Base-by-base conservation (phyloP, 73 alveolate species). In the Tetrahymena elliotti region DNA sequence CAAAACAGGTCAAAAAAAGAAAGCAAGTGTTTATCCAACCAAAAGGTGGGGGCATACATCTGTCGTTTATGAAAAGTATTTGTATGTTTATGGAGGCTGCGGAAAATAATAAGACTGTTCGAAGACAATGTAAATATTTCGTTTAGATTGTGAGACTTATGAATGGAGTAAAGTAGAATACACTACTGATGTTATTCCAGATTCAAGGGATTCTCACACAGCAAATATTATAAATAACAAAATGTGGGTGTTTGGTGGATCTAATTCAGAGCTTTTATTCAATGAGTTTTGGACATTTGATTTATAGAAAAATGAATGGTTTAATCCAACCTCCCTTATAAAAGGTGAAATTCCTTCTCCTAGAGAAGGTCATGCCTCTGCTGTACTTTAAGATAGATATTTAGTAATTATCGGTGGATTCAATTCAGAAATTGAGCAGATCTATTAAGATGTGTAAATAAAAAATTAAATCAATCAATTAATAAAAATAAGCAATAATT, bases 21-120 rank as follows among this genome's bases (percentile, higher is more conserved):
- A 94, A 53, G 93, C 95, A 52, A 93, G 95, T 35, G 82, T 84
- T 31, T 94, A 94, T 94, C 96, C 96, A 36, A 84, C 95, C 34
- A 84, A 53, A 84, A 37, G 96, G 27, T 94, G 96, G 96, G 96
- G 96, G 31, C 96, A 94, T 31, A 94, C 96, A 27, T 94, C 96
- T 7, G 96, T 94, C 33, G 83, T 94, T 20, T 94, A 94, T 38
- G 96, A 94, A 52, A 94, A 94, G 83, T 94, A 84, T 92, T 52
- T 94, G 83, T 94, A 94, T 94, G 95, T 94, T 35, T 94, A 84
- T 83, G 83, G 95, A 84, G 96, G 96, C 20, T 94, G 96, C 84
- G 96, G 96, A 16, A 84, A 88, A 88, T 94, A 94, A 27, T 92
- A 94, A 34, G 93, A 84, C 35, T 92, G 82, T 27, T 84, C 93